Evolutionary conservation across 441 rosid species (phyloP).

Genomic region (Eruca vesicaria): DNA sequence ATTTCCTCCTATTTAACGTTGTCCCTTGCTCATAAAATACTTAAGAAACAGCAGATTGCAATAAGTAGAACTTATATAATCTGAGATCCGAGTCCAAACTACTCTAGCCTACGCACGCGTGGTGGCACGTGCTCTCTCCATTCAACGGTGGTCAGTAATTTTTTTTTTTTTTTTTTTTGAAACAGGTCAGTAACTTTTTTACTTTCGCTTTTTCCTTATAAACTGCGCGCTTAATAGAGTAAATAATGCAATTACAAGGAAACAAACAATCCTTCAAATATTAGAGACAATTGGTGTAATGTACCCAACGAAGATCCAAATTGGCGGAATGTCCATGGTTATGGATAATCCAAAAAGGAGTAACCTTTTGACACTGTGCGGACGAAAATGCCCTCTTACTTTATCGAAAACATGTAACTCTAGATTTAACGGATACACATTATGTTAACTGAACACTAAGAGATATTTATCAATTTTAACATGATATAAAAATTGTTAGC

Average conservation of each 20-base stretch:
- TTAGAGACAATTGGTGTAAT: no score
- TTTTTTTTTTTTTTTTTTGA: no score
- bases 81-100: neutral
- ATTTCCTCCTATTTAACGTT: neutral
- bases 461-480: no score
- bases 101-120: neutral
- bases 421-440: no score
- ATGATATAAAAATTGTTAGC: no score
- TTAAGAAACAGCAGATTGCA: neutral
- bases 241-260: neutral
- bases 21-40: neutral
- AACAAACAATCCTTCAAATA: neutral
- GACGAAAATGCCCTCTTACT: no score
- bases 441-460: no score
- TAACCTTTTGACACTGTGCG: no score
- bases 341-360: no score
- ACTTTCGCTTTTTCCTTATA: neutral
- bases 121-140: slow-evolving; percentile 2
- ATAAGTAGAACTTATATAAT: neutral
- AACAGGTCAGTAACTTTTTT: neutral
- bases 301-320: no score
- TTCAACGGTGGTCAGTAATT: neutral
- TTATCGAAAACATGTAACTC: no score
- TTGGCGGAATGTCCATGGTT: no score
- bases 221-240: slow-evolving; percentile 3